Evolutionary conservation across 371 early-diverging fungal genomes (phyloP), one percentile per base, ranked within the genome.

Genomic region (Mucor piriformis): DNA sequence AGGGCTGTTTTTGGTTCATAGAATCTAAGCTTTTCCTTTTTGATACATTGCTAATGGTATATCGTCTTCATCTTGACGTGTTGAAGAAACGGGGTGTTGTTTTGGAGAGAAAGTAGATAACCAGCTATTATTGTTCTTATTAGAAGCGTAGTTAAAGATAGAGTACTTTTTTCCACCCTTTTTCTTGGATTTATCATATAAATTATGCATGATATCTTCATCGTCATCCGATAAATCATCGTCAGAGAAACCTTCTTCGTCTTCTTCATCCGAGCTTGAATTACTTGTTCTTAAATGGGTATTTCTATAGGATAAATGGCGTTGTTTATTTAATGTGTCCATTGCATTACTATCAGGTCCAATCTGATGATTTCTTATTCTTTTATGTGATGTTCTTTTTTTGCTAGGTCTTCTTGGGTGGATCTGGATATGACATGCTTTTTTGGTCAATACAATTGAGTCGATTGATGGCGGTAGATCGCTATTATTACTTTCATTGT

Each of bases 21-120:
- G 11, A 50, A 35, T 25, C 29, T 27, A 44, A 29, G 50, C 25
- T 38, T 29, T 48, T 27, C 18, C 33, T 38, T 52, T 57, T 53
- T 63, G 57, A 59, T 64, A 64, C 64, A 64, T 64, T 10, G 64
- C 64, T 20, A 64, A 44, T n/a, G 64, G 64, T 54, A 64, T 64
- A 64, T 64, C 64, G 21, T 64, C 64, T 32, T 58, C 64, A 35
- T 64, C 59, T 35, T 62, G 51, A 24, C 23, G 34, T 32, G n/a
- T n/a, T n/a, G n/a, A n/a, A n/a, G 23, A 21, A 6, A 20, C 35
- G 12, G 21, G 24, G 44, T 24, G 2, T 32, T 51, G 37, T 34
- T 57, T 50, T 25, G 50, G 24, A 35, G 50, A 34, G 38, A 60
- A 53, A 12, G 52, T 43, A 33, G 61, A 44, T 5, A 54, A 24